These are phyloP conservation scores for Botrytis aclada DNA, from an alignment of 2,329 filamentous ascomycete species.

Conservation along the genomic window DNA sequence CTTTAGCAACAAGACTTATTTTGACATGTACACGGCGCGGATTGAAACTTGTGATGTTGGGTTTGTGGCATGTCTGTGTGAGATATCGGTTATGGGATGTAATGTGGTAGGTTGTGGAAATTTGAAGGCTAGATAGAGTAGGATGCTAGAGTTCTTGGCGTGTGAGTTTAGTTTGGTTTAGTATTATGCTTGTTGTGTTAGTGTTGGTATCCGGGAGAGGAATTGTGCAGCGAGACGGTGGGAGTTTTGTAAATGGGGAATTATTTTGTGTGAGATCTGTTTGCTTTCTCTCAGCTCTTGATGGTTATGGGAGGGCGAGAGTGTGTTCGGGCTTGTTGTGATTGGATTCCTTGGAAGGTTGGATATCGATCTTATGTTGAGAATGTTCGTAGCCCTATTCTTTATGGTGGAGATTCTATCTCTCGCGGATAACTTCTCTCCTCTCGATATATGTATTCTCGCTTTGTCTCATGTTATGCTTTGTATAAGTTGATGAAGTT, in stretches of 20 bases:
- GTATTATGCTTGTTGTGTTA: neutral
- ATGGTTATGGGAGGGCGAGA: neutral
- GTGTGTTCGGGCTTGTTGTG: neutral
- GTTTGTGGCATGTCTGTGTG: neutral
- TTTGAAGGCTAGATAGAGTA: neutral
- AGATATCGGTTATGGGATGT: neutral
- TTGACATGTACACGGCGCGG: fast-evolving
- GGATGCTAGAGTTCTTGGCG: neutral
- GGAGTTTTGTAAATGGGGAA: neutral
- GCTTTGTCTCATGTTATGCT: too few relatives aligned
- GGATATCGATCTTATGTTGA: fast-evolving
- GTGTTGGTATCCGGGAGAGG: neutral
- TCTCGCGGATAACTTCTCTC: neutral
- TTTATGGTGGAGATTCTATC: neutral
- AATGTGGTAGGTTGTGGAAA: neutral
- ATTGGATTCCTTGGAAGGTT: neutral
- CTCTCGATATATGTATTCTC: neutral
- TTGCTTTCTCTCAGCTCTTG: neutral
- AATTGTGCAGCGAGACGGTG: neutral
- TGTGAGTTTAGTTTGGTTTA: neutral
- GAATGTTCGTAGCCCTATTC: neutral
- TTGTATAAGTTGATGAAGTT: neutral
- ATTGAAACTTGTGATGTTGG: neutral
- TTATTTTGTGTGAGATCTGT: neutral
- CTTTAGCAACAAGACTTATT: neutral